These are phyloP conservation scores for Acorus calamus DNA, from an alignment of 106 monocot species.

Conservation along the genomic window DNA sequence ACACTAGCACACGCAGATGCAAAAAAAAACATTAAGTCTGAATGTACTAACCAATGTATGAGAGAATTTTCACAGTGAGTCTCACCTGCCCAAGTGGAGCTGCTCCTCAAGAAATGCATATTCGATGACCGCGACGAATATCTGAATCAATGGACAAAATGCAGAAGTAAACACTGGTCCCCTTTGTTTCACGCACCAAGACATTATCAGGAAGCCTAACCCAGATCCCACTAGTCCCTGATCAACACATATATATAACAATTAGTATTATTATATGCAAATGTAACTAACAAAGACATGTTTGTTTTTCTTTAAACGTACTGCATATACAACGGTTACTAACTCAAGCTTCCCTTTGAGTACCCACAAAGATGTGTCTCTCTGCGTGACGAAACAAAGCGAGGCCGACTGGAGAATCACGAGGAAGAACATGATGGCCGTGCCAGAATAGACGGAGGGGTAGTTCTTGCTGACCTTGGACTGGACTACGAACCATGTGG, in stretches of 20 bases:
- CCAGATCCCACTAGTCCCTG: conserved; percentile 68
- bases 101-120: conserved; percentile 44
- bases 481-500: conserved; percentile 67
- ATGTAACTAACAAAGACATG: no score
- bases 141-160: conserved; percentile 62
- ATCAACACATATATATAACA: neutral
- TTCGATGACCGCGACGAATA: conserved; percentile 56
- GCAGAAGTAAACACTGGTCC: conserved; percentile 78
- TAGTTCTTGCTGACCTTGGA: conserved; percentile 43
- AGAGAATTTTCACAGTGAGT: neutral
- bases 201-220: conserved; percentile 43
- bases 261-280: neutral
- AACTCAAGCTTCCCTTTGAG: conserved; percentile 38
- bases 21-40: neutral
- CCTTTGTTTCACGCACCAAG: conserved; percentile 67
- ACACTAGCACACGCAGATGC: conserved; percentile 27
- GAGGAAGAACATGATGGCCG: conserved; percentile 52
- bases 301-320: conserved; percentile 10
- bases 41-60: neutral
- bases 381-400: conserved; percentile 30
- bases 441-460: conserved; percentile 51
- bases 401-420: conserved; percentile 49
- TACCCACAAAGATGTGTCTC: conserved; percentile 27
- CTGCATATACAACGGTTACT: conserved; percentile 37
- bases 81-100: conserved; percentile 71